Percentiles rank a stretch among this genome's conserved stretches.
These are phyloP conservation scores for Perilla frutescens DNA, from an alignment of 257 asterid genomes.

Conservation along the genomic window DNA sequence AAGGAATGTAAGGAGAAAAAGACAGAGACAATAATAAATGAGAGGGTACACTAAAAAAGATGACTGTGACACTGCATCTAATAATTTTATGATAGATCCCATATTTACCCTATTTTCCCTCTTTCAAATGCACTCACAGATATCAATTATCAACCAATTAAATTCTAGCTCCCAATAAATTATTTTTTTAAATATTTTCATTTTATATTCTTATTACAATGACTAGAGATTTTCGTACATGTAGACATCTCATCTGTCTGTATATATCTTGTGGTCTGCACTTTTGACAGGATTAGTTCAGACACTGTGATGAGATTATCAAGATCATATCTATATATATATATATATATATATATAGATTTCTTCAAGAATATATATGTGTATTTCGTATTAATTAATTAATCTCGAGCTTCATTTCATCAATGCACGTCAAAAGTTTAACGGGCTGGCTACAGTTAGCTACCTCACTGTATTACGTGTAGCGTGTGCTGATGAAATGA, in stretches of 20 bases:
- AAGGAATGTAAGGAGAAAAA: constrained; percentile 72
- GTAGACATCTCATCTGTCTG: constrained; percentile 41
- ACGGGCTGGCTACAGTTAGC: too few species aligned
- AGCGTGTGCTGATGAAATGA: not conserved
- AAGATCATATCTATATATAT: not conserved
- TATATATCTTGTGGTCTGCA: constrained; percentile 28
- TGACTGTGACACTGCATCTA: constrained; percentile 74
- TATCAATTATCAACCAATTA: constrained; percentile 15
- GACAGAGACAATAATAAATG: constrained; percentile 66
- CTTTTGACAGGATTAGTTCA: constrained; percentile 27
- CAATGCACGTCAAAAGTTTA: too few species aligned
- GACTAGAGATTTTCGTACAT: constrained; percentile 19
- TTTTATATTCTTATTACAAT: constrained; percentile 12
- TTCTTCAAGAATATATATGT: too few species aligned
- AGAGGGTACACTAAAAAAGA: constrained; percentile 71
- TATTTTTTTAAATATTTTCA: not conserved
- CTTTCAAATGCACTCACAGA: constrained; percentile 38
- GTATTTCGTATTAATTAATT: too few species aligned
- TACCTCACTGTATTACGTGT: too few species aligned
- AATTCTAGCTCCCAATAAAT: constrained; percentile 2
- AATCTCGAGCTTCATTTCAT: too few species aligned
- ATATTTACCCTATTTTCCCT: constrained; percentile 38
- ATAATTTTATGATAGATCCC: constrained; percentile 53
- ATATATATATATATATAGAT: too few species aligned
- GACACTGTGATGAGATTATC: constrained; percentile 29